These are phyloP conservation scores for Thielaviopsis musarum DNA, from an alignment of 2,329 filamentous ascomycete genomes.

Conservation along the genomic window DNA sequence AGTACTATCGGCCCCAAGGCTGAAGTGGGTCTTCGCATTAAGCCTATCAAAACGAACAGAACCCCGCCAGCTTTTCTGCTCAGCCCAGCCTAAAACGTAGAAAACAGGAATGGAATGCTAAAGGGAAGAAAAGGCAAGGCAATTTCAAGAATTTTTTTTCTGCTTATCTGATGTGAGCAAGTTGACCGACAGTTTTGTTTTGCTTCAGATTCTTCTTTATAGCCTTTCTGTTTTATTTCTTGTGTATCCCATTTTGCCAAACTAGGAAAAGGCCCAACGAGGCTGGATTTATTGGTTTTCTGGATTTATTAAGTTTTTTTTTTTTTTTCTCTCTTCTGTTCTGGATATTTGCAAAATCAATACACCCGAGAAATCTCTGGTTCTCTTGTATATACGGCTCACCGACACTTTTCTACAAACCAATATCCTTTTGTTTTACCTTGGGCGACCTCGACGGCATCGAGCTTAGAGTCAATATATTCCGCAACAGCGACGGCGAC, in stretches of 20 bases:
- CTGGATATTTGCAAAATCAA: neutral
- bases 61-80: neutral
- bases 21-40: slow-evolving; percentile 4
- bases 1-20: neutral
- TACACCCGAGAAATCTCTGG: too few relatives aligned
- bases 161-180: too few relatives aligned
- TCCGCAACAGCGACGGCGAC: neutral
- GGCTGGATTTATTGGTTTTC: neutral
- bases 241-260: neutral
- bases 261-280: neutral
- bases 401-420: too few relatives aligned
- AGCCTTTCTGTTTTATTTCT: neutral
- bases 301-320: neutral
- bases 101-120: neutral
- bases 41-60: neutral
- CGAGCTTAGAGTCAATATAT: too few relatives aligned
- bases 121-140: neutral
- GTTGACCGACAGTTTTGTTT: neutral
- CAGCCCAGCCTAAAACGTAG: neutral
- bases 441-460: too few relatives aligned
- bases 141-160: neutral
- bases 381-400: too few relatives aligned
- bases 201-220: neutral
- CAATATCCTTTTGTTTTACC: too few relatives aligned
- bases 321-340: neutral